These are phyloP conservation scores for Metschnikowia aberdeeniae DNA, from an alignment of 805 yeast genomes.

Conservation along the genomic window DNA sequence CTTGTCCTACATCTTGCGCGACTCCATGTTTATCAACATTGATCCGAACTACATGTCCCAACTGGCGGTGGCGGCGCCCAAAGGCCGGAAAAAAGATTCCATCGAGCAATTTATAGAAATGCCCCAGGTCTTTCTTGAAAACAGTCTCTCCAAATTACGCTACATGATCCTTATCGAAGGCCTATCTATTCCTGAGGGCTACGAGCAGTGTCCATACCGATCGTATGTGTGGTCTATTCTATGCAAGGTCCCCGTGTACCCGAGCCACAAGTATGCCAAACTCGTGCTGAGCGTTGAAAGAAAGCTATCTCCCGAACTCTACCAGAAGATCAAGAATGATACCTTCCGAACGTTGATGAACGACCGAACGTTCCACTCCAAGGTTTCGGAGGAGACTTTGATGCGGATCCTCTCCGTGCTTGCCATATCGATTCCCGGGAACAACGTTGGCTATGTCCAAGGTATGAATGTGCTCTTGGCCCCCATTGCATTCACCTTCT, in stretches of 20 bases:
- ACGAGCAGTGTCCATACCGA: slow-evolving; percentile 61
- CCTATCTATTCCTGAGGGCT: slow-evolving; percentile 37
- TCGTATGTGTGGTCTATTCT: slow-evolving; percentile 79
- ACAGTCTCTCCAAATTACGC: slow-evolving; percentile 48
- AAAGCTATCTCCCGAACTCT: slow-evolving; percentile 43
- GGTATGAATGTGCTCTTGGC: slow-evolving; percentile 88
- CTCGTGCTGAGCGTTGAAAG: slow-evolving; percentile 49
- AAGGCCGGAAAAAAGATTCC: slow-evolving; percentile 47
- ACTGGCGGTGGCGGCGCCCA: slow-evolving; percentile 5
- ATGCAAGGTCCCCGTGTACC: slow-evolving; percentile 56
- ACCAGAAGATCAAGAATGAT: slow-evolving; percentile 74
- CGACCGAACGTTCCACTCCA: slow-evolving; percentile 57
- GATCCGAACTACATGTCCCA: slow-evolving; percentile 1
- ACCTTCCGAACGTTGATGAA: slow-evolving; percentile 81
- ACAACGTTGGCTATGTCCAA: slow-evolving; percentile 64
- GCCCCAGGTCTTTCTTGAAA: slow-evolving; percentile 42
- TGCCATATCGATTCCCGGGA: slow-evolving; percentile 46
- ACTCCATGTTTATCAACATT: not conserved
- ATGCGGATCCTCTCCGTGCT: slow-evolving; percentile 68
- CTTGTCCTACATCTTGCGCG: slow-evolving; percentile 3
- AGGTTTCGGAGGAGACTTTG: slow-evolving; percentile 66
- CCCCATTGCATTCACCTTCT: slow-evolving; percentile 69
- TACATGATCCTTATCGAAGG: slow-evolving; percentile 43
- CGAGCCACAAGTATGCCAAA: slow-evolving; percentile 51
- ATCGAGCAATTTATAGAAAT: slow-evolving; percentile 48